Percentiles rank a stretch among this genome's conserved stretches.
phyloP scores from a whole-genome alignment of 495 filamentous ascomycete genomes.

The Penicillium cataractarum region DNA sequence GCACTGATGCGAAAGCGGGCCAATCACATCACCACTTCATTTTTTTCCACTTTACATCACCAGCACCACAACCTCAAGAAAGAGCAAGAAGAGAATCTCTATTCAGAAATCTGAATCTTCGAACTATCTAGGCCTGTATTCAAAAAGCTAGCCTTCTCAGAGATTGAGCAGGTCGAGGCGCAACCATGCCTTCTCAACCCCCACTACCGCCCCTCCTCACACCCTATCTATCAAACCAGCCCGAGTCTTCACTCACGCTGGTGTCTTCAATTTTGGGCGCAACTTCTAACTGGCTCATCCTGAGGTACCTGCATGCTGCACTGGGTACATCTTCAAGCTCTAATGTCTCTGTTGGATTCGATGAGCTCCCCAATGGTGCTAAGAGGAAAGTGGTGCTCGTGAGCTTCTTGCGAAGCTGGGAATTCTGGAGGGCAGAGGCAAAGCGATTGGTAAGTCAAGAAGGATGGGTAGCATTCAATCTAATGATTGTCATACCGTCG shows the following conservation, averaged over 20 bases:
- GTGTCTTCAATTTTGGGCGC: slow-evolving; percentile 74
- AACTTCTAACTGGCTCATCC: slow-evolving; percentile 73
- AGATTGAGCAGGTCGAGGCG: slow-evolving; percentile 7
- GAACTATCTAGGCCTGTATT: neutral
- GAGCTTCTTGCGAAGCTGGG: slow-evolving; percentile 74
- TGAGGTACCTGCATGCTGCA: slow-evolving; percentile 63
- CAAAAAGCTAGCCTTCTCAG: neutral
- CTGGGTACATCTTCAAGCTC: slow-evolving; percentile 38
- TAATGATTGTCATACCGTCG: neutral
- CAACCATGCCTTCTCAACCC: slow-evolving; percentile 52
- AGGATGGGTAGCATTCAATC: neutral
- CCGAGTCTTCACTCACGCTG: slow-evolving; percentile 62
- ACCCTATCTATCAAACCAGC: slow-evolving; percentile 58
- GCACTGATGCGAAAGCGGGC: slow-evolving; percentile 18
- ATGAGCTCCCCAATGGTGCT: slow-evolving; percentile 27
- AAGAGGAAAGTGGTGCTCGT: slow-evolving; percentile 69
- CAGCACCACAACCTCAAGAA: slow-evolving; percentile 5
- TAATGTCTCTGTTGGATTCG: slow-evolving; percentile 25
- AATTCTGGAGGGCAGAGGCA: slow-evolving; percentile 73
- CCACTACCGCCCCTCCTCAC: slow-evolving; percentile 69
- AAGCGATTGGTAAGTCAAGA: slow-evolving; percentile 57
- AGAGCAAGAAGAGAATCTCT: neutral
- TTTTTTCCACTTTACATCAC: slow-evolving; percentile 40
- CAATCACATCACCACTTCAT: slow-evolving; percentile 37
- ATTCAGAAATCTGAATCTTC: neutral